These are phyloP conservation scores for Globisporangium nodosum DNA, from an alignment of 352 stramenopile species.

Conservation along the genomic window DNA sequence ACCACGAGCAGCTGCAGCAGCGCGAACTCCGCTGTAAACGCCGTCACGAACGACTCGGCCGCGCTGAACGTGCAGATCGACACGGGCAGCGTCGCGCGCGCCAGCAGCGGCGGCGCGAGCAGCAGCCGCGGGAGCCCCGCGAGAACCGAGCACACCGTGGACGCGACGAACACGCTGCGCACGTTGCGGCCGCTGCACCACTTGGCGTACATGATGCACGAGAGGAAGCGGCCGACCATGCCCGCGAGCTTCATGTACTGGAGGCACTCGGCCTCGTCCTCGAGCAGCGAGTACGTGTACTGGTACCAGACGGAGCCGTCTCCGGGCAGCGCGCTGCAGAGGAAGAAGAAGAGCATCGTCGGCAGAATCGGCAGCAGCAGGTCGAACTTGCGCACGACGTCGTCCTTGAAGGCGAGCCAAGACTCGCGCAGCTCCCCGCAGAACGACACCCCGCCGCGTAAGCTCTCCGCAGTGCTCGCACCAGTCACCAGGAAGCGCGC, in stretches of 20 bases:
- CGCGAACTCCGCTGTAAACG: conserved; percentile 77
- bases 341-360: conserved; percentile 78
- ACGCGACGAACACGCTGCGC: conserved; percentile 67
- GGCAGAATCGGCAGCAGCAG: conserved; percentile 53
- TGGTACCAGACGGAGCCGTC: conserved; percentile 78
- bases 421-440: conserved; percentile 17
- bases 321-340: conserved; percentile 61
- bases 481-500: neutral
- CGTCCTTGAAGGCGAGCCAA: conserved; percentile 42
- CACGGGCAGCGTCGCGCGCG: conserved; percentile 30
- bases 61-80: conserved; percentile 66
- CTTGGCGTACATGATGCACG: conserved; percentile 69
- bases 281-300: conserved; percentile 66
- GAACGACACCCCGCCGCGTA: conserved; percentile 6
- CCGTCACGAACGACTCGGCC: conserved; percentile 66
- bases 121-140: conserved; percentile 62
- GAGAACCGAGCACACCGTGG: conserved; percentile 56
- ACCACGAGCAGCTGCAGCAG: conserved; percentile 76
- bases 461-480: neutral
- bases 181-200: conserved; percentile 60
- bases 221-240: conserved; percentile 66
- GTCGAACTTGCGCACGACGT: conserved; percentile 35
- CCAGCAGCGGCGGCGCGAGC: conserved; percentile 43
- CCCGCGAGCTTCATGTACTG: conserved; percentile 67
- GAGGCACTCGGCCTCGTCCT: conserved; percentile 52